phyloP scores from a whole-genome alignment of 768 basidiomycete genomes.

The Baorangia bicolor region DNA sequence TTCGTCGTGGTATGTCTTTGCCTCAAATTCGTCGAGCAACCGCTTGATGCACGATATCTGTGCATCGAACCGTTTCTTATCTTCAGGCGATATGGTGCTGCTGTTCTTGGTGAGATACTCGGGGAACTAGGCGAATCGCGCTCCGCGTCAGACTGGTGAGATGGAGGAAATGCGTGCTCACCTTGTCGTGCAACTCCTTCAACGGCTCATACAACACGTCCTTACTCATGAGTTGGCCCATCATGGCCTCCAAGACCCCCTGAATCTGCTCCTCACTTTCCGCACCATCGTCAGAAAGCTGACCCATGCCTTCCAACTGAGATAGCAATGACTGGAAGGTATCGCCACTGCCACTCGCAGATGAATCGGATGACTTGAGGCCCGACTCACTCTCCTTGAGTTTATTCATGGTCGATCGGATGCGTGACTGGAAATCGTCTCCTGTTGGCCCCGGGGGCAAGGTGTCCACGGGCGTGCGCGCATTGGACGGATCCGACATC shows the following conservation, averaged over 20 bases:
- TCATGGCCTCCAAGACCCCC: slow-evolving; percentile 69
- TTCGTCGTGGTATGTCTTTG: slow-evolving; percentile 54
- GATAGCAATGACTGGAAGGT: slow-evolving; percentile 54
- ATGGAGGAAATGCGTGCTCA: neutral
- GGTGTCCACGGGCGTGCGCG: neutral
- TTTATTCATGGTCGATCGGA: slow-evolving; percentile 72
- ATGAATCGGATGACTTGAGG: slow-evolving; percentile 21
- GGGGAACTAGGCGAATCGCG: slow-evolving; percentile 59
- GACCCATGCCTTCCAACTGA: slow-evolving; percentile 35
- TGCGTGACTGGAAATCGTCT: slow-evolving; percentile 64
- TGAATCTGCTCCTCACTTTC: slow-evolving; percentile 55
- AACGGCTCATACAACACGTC: slow-evolving; percentile 76
- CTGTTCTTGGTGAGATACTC: slow-evolving; percentile 62
- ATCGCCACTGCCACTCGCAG: slow-evolving; percentile 23
- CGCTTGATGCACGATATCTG: slow-evolving; percentile 57
- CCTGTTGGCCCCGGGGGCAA: slow-evolving; percentile 10
- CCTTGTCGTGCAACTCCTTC: slow-evolving; percentile 58
- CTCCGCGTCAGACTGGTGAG: slow-evolving; percentile 2
- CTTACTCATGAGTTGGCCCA: slow-evolving; percentile 33
- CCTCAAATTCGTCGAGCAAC: slow-evolving; percentile 68
- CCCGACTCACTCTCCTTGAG: slow-evolving; percentile 63
- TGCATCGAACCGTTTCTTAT: slow-evolving; percentile 60
- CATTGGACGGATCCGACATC: slow-evolving; percentile 11
- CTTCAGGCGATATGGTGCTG: slow-evolving; percentile 50
- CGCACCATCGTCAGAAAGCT: slow-evolving; percentile 37